Percentiles rank a stretch among this genome's conserved stretches.
Conservation (phyloP, 768 basidiomycete genomes). For the Saitozyma podzolica region DNA sequence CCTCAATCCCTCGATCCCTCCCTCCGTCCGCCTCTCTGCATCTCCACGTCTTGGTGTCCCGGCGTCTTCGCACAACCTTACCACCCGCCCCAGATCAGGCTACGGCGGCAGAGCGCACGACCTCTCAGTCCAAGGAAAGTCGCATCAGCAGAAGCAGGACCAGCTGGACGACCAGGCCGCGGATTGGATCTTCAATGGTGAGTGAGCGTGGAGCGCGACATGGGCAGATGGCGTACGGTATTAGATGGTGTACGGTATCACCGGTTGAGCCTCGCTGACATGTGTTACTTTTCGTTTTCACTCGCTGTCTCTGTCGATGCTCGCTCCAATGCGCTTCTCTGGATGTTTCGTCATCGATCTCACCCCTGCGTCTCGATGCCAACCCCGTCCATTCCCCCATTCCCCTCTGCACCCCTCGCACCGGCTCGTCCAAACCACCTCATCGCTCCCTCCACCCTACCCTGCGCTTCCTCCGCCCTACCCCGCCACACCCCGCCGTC, state of each 20-base stretch:
- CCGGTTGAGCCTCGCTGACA: not conserved
- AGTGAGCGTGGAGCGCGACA: conserved; percentile 27
- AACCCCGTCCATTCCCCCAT: no score
- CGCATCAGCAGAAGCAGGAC: conserved; percentile 75
- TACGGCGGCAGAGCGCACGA: conserved; percentile 80
- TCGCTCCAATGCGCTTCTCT: not conserved
- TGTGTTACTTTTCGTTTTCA: not conserved
- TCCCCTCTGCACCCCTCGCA: no score
- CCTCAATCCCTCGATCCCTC: conserved; percentile 1
- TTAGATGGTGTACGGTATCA: not conserved
- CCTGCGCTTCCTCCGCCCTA: no score
- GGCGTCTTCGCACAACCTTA: not conserved
- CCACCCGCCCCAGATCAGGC: conserved; percentile 51
- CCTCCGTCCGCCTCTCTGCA: not conserved
- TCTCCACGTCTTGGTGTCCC: not conserved
- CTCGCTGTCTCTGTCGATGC: not conserved
- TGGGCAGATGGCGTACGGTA: not conserved
- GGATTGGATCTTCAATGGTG: conserved; percentile 82
- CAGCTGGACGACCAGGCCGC: conserved; percentile 75
- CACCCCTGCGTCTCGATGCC: no score
- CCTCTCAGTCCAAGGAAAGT: conserved; percentile 75
- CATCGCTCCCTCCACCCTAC: no score
- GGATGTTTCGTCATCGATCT: no score
- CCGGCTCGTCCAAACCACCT: no score
- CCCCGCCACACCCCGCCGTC: no score